Base-by-base conservation (phyloP, 495 filamentous ascomycete species). In the Daldinia loculata region DNA sequence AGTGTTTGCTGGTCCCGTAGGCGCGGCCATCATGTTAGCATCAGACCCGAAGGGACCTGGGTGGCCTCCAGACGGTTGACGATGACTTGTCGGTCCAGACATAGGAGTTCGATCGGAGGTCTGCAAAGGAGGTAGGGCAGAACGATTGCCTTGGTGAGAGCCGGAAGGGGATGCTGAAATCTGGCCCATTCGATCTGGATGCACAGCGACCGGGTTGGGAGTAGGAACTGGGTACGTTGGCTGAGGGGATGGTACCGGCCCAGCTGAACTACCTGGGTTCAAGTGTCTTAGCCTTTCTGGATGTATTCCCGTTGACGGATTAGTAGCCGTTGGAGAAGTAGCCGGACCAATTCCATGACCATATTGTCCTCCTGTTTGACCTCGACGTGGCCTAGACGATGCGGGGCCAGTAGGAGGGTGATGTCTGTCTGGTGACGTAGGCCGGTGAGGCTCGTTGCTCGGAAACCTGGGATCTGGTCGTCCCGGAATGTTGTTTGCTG, bases 121-220 rank as follows among this genome's bases (percentile, higher is more conserved):
- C 15, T 76, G 75, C 17, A 78, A 61, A 15, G 78, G 71, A 2
- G 72, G 76, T 15, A 79, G 67, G 34, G 69, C 62, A 15, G 68
- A 71, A 15, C 74, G 77, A 59, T 65, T 53, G 17, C 74, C 66
- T 56, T 67, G 76, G 17, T 74, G 74, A 30, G 68, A 45, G n/a
- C 64, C 67, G 43, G 72, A 58, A 55, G 60, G 29, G 17, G 68
- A 69, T 15, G 71, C 65, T 4, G 64, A 67, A 51, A 81, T 77
- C 12, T 81, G 82, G 48, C 74, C 76, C 69, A 87, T 75, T 29
- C 85, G 82, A 74, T 87, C 85, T 2, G 85, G 84, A 68, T 88
- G 85, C 26, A 88, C 79, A 32, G 76, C 72, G 12, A 73, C 59
- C 11, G 73, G 63, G 9, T 71, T 62, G n/a, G 74, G 61, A 4